phyloP scores from a whole-genome alignment of 2,329 filamentous ascomycete genomes.

The Byssothecium circinans region DNA sequence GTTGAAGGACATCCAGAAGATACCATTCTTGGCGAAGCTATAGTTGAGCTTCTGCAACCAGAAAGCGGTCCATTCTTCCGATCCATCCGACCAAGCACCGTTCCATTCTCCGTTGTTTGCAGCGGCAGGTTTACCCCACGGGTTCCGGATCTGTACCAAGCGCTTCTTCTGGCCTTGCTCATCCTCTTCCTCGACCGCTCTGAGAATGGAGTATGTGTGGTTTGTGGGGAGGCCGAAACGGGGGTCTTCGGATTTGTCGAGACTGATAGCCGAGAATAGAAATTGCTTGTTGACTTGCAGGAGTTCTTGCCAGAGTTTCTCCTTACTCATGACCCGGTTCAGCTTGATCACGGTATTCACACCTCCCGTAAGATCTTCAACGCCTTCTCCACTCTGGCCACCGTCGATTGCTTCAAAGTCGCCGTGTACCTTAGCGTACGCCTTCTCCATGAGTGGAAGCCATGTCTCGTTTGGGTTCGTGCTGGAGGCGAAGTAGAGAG shows the following conservation, averaged over 20 bases:
- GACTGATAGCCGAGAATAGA: constrained; percentile 63
- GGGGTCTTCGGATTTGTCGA: constrained; percentile 61
- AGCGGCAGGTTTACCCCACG: constrained; percentile 67
- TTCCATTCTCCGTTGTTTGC: constrained; percentile 64
- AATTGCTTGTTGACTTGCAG: constrained; percentile 75
- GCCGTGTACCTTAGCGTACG: constrained; percentile 81
- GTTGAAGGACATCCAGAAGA: constrained; percentile 64
- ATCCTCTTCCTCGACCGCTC: constrained; percentile 57
- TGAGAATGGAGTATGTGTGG: constrained; percentile 61
- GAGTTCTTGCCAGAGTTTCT: constrained; percentile 83
- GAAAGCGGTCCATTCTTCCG: constrained; percentile 79
- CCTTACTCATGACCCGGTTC: constrained; percentile 71
- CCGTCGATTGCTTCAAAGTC: constrained; percentile 75
- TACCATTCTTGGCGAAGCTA: constrained; percentile 73
- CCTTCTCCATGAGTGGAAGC: constrained; percentile 78
- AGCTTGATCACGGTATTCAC: constrained; percentile 69
- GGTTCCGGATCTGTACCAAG: constrained; percentile 71
- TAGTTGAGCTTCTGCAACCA: constrained; percentile 72
- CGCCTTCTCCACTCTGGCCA: constrained; percentile 58
- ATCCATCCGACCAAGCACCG: constrained; percentile 79
- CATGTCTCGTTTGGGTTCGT: constrained; percentile 77
- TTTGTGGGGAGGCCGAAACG: constrained; percentile 47
- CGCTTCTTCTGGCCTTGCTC: constrained; percentile 44
- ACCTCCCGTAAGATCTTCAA: constrained; percentile 65
- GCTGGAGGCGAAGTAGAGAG: constrained; percentile 76